Base-by-base conservation (phyloP, 2,329 filamentous ascomycete genomes). In the Cladosporium sp. region DNA sequence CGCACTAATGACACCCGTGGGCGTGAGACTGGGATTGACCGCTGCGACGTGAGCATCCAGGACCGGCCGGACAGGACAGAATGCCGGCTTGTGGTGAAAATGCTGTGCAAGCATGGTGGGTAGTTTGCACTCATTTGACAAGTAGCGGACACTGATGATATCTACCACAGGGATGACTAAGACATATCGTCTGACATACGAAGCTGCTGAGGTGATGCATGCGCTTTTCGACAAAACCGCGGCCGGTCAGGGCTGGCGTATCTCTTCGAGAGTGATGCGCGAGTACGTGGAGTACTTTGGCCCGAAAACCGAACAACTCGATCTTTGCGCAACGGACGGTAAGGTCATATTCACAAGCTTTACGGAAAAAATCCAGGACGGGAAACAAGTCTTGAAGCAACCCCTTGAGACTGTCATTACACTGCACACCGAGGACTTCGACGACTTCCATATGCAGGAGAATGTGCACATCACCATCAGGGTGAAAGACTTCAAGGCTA, bases 271-370 rank as follows among this genome's bases (percentile, higher is more conserved):
- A 66, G 89, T 89, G 0, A 78, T 94, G 61, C 86, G 89, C 67
- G 90, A 93, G 71, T 85, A 92, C 67, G 89, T 91, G 78, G 91
- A 93, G 67, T 91, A 92, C 73, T 93, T 93, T 73, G 90, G 90
- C 0, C 89, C 89, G 1, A 91, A 90, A 5, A 92, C 91, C 35
- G 91, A 94, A 75, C 89, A 93, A 70, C 84, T 94, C 2, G 91
- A 93, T 70, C 89, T 94, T 68, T 90, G 91, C 73, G 88, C 89
- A 14, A 87, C 91, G 62, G 86, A 90, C 56, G 88, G 81, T 11
- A 84, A 85, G 66, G 84, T 91, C 18, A 90, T 91, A 65, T 91
- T 94, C 72, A 91, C 90, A 29, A 93, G 90, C 74, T 93, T 91
- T 72, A 93, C 90, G 0, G 91, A 93, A 75, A 93, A 92, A 78